Percentiles rank a stretch among this genome's conserved stretches.
Conservation (phyloP, 768 basidiomycete species). For the Pleurotus tuber-regium region DNA sequence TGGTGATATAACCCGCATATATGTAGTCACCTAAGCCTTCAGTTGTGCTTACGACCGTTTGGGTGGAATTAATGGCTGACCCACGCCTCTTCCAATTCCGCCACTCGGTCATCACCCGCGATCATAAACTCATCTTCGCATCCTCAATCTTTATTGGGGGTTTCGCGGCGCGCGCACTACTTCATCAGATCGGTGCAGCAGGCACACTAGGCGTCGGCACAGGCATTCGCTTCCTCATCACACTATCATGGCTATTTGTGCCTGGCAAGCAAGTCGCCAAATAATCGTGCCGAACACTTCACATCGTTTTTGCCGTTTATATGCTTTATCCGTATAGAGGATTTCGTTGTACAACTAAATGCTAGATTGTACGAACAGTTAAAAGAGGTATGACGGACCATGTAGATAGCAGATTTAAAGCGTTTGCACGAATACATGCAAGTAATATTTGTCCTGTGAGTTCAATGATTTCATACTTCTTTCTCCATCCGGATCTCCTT, state of each 20-base stretch:
- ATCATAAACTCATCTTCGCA: slow-evolving; percentile 70
- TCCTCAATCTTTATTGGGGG: slow-evolving; percentile 73
- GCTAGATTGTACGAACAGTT: neutral
- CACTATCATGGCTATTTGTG: slow-evolving; percentile 65
- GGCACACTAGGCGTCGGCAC: slow-evolving; percentile 65
- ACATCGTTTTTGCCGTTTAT: no score
- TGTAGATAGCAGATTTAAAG: neutral
- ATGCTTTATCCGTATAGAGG: no score
- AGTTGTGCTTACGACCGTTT: slow-evolving; percentile 85
- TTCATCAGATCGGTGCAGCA: slow-evolving; percentile 58
- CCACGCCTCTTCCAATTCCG: slow-evolving; percentile 67
- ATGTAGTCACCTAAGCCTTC: slow-evolving; percentile 9
- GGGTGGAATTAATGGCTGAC: slow-evolving; percentile 86
- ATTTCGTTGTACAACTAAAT: no score
- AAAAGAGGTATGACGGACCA: neutral
- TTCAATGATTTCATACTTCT: slow-evolving; percentile 27
- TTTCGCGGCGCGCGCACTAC: slow-evolving; percentile 59
- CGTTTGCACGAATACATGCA: no score
- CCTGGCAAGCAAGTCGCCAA: slow-evolving; percentile 34
- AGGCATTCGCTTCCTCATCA: slow-evolving; percentile 58
- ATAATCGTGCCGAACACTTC: no score
- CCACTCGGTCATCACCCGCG: slow-evolving; percentile 54
- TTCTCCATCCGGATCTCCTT: slow-evolving; percentile 35
- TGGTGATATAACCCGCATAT: neutral
- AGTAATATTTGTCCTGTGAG: no score